A percentile compares a stretch with the other conserved stretches of the same genome.
These are phyloP conservation scores for Singerocomus inundabilis DNA, from an alignment of 1,284 basidiomycete species.

Conservation along the genomic window DNA sequence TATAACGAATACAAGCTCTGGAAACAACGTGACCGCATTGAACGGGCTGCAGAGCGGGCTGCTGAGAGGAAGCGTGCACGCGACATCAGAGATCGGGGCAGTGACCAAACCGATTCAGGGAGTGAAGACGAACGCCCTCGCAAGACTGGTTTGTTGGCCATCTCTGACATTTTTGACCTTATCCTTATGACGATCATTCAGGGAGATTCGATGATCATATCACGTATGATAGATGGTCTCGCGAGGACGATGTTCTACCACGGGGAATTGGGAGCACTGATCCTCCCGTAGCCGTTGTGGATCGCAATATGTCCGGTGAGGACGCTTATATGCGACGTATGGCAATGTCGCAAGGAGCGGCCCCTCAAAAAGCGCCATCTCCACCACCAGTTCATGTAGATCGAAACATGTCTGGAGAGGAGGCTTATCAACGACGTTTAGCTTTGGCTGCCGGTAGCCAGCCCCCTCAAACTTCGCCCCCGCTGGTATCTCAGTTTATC, in stretches of 20 bases:
- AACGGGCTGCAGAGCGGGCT: constrained; percentile 59
- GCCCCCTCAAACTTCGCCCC: constrained; percentile 20
- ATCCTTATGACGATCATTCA: constrained; percentile 26
- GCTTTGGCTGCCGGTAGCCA: constrained; percentile 44
- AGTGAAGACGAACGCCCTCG: constrained; percentile 70
- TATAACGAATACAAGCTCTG: constrained; percentile 82
- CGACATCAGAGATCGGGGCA: constrained; percentile 49
- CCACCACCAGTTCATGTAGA: constrained; percentile 32
- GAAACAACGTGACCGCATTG: constrained; percentile 71
- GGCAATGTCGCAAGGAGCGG: constrained; percentile 43
- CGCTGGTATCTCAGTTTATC: constrained; percentile 1
- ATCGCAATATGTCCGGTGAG: constrained; percentile 49
- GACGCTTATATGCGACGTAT: constrained; percentile 59
- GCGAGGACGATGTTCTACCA: constrained; percentile 47
- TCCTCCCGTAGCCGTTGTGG: constrained; percentile 27
- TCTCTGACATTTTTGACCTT: background rate
- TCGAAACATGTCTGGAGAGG: constrained; percentile 53
- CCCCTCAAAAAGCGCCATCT: constrained; percentile 21
- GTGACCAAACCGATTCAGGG: constrained; percentile 64
- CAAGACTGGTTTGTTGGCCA: constrained; percentile 55
- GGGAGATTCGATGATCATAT: constrained; percentile 54
- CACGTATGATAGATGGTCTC: constrained; percentile 50
- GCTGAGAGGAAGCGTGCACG: constrained; percentile 62
- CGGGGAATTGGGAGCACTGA: constrained; percentile 31
- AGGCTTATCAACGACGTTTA: constrained; percentile 60